Evolutionary conservation across 2,329 filamentous ascomycete genomes (phyloP).

Genomic region (Botrytis deweyae): DNA sequence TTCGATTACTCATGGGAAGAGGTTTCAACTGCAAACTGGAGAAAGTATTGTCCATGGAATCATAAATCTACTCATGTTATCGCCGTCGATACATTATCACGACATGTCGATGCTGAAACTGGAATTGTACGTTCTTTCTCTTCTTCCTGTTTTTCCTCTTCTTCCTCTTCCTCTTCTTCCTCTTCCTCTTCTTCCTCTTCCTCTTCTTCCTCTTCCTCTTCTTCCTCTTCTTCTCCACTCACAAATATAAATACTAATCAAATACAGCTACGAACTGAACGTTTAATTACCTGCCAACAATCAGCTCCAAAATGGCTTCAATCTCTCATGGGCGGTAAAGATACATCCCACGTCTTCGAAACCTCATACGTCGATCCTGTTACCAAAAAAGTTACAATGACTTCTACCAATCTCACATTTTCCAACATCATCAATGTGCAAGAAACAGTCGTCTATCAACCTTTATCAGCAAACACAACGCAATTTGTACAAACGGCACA

Average conservation of each 20-base stretch:
- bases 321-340: conserved; percentile 73
- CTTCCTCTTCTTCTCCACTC: no score
- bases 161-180: neutral
- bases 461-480: conserved; percentile 59
- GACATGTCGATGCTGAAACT: conserved; percentile 61
- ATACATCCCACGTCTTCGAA: conserved; percentile 89
- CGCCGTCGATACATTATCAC: conserved; percentile 87
- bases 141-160: neutral
- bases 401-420: conserved; percentile 91
- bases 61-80: conserved; percentile 96
- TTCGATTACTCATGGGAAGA: conserved; percentile 99
- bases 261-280: conserved; percentile 65
- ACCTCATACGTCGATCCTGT: conserved; percentile 88
- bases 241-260: conserved; percentile 22
- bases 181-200: conserved; percentile 11
- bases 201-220: neutral
- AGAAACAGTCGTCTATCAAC: conserved; percentile 87
- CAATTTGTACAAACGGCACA: conserved; percentile 86
- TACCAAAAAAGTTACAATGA: conserved; percentile 89
- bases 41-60: conserved; percentile 98
- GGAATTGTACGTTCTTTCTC: conserved; percentile 57
- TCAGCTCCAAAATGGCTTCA: conserved; percentile 78
- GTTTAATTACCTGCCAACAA: conserved; percentile 63
- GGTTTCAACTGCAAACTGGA: conserved; percentile 96
- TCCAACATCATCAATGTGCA: conserved; percentile 86